Base-by-base conservation (phyloP, 2,329 filamentous ascomycete species). In the Cercospora sp. region DNA sequence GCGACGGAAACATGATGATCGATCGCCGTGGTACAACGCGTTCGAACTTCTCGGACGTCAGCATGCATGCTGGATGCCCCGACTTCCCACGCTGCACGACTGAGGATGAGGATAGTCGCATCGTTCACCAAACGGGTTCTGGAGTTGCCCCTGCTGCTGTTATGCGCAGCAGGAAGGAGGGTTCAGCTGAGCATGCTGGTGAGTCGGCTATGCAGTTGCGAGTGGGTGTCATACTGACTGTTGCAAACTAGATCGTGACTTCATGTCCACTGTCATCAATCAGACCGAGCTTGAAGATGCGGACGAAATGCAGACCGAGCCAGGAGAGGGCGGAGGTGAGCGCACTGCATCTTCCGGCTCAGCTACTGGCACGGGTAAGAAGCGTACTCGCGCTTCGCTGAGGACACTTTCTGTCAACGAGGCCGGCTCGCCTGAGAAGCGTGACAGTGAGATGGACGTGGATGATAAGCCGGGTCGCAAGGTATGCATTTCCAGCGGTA, bases 61-160 rank as follows among this genome's bases (percentile, higher is more conserved):
- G 76, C 68, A 79, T 79, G 77, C 77, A 79, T 64, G 66, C 71
- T 20, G 66, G 69, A 45, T 79, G 75, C 68, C 69, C 69, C 7
- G 64, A 71, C 42, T 79, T 73, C 48, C 77, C 77, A 12, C 63
- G 55, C 8, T 78, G 77, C 70, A 75, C 72, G 26, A 62, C 69
- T 10, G 75, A 78, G 59, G 75, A 76, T 40, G 68, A 58, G 26
- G 68, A 74, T 16, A 71, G 75, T 30, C 57, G 69, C 16, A 63
- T 76, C 36, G 36, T 75, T 12, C 75, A 76, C 60, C 60, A 48
- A 67, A 67, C 64, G 40, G 57, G 30, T 26, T 9, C 28, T 5
- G 60, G 60, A 48, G 68, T 66, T 57, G 63, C 28, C 40, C 51
- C 73, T 64, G 69, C 72, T n/a, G 68, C 62, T 36, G 64, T 67